Percentiles rank a stretch among this genome's conserved stretches.
Evolutionary conservation across 1,284 basidiomycete species (phyloP).

Genomic region (Marasmius tenuissimus): DNA sequence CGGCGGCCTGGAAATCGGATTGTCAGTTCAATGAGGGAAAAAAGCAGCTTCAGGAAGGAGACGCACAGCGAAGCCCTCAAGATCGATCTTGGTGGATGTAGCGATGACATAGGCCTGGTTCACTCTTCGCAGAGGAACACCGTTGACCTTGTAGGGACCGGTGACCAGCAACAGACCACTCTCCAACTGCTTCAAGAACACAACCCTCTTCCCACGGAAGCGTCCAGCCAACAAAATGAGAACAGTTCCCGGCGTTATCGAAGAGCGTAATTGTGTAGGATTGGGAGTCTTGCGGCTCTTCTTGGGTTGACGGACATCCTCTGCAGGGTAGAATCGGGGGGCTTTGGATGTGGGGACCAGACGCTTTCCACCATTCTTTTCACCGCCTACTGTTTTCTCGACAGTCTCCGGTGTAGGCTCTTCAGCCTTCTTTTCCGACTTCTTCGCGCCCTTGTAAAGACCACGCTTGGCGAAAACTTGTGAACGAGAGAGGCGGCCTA

Average conservation of each 20-base stretch:
- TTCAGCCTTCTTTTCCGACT: constrained; percentile 64
- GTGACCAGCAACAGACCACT: constrained; percentile 95
- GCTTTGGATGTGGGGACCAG: constrained; percentile 86
- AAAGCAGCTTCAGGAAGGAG: constrained; percentile 6
- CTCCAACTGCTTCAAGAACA: constrained; percentile 96
- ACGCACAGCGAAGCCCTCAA: constrained; percentile 75
- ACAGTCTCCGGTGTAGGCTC: constrained; percentile 60
- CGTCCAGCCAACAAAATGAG: constrained; percentile 97
- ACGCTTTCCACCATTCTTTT: constrained; percentile 91
- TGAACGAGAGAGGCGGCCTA: constrained; percentile 85
- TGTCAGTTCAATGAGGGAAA: constrained; percentile 12
- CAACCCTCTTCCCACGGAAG: constrained; percentile 98
- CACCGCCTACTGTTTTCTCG: constrained; percentile 87
- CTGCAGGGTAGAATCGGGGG: constrained; percentile 95
- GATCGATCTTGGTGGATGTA: constrained; percentile 94
- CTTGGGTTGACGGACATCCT: constrained; percentile 91
- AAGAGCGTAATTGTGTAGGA: constrained; percentile 77
- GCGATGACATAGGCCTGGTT: constrained; percentile 99
- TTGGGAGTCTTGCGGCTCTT: constrained; percentile 87
- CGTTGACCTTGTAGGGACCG: constrained; percentile 98
- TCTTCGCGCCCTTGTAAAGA: constrained; percentile 81
- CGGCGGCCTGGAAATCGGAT: constrained; percentile 58
- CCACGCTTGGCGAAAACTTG: constrained; percentile 82
- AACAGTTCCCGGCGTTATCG: constrained; percentile 94
- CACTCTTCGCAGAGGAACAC: constrained; percentile 96